Evolutionary conservation across 495 filamentous ascomycete genomes (phyloP).

Genomic region (Parachaetomium inaequale): DNA sequence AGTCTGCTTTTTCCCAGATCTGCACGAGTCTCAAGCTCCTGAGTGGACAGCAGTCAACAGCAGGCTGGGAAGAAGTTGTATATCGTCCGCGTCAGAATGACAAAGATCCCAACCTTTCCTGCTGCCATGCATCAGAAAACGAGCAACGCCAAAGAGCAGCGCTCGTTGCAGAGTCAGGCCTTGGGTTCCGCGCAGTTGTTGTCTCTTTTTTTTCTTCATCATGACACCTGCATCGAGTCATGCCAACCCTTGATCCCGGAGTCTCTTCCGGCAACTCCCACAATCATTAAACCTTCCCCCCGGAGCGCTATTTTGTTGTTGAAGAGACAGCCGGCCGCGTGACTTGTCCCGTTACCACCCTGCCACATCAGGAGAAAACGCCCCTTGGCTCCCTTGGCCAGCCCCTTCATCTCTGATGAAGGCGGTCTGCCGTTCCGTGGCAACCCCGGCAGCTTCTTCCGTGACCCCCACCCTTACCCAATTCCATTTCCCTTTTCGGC

Average conservation of each 20-base stretch:
- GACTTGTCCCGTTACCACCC: background rate
- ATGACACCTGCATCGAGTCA: conserved; percentile 4
- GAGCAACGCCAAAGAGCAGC: background rate
- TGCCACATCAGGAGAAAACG: background rate
- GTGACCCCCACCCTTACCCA: conserved; percentile 14
- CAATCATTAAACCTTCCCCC: background rate
- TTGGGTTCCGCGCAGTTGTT: background rate
- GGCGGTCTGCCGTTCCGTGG: background rate
- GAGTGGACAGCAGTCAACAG: background rate
- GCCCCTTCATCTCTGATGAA: background rate
- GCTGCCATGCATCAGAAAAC: background rate
- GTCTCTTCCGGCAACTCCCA: conserved; percentile 2
- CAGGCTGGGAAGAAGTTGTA: background rate
- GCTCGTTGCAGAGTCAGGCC: background rate
- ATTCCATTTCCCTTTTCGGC: conserved; percentile 3
- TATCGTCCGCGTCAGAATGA: conserved; percentile 1
- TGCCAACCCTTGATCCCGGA: conserved; percentile 12
- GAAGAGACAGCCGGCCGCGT: background rate
- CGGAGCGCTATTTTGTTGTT: too few species aligned
- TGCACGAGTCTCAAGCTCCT: background rate
- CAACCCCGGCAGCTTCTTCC: background rate
- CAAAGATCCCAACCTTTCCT: background rate
- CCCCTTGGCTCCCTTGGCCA: background rate
- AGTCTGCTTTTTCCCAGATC: background rate
- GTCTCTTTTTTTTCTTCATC: background rate